Conservation (phyloP, 2,329 filamentous ascomycete species). For the Verticillium klebahnii region DNA sequence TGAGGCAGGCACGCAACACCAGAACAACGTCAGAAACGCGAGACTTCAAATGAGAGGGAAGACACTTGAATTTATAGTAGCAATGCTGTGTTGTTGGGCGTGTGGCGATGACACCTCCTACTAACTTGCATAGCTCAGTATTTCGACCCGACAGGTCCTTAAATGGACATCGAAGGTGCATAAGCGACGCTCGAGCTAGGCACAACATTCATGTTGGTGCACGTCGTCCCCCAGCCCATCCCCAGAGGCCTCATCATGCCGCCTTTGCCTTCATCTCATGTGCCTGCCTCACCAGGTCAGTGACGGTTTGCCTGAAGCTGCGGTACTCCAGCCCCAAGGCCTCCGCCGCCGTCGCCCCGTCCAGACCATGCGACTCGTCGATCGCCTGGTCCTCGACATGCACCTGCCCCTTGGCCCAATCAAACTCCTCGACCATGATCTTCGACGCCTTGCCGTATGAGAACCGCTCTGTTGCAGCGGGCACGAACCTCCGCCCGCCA, state of each 20-base stretch:
- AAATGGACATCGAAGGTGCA: too few species aligned
- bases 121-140: too few species aligned
- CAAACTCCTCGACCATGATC: constrained; percentile 35
- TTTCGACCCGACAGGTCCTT: too few species aligned
- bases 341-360: constrained; percentile 32
- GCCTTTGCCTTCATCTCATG: constrained; percentile 14
- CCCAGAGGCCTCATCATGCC: not conserved
- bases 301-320: constrained; percentile 28
- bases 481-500: constrained; percentile 33
- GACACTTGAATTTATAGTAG: too few species aligned
- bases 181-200: too few species aligned
- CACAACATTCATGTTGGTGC: not conserved
- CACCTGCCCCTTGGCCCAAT: constrained; percentile 25
- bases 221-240: not conserved
- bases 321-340: constrained; percentile 34
- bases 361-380: constrained; percentile 34
- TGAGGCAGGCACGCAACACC: too few species aligned
- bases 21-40: too few species aligned
- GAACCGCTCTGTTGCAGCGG: constrained; percentile 37
- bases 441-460: constrained; percentile 38
- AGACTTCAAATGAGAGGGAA: too few species aligned
- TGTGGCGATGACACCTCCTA: too few species aligned
- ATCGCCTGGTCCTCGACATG: constrained; percentile 26
- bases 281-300: constrained; percentile 24
- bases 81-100: too few species aligned